A percentile compares a stretch with the other conserved stretches of the same genome.
phyloP scores from a whole-genome alignment of 768 basidiomycete species.

The Kwoniella sp. region DNA sequence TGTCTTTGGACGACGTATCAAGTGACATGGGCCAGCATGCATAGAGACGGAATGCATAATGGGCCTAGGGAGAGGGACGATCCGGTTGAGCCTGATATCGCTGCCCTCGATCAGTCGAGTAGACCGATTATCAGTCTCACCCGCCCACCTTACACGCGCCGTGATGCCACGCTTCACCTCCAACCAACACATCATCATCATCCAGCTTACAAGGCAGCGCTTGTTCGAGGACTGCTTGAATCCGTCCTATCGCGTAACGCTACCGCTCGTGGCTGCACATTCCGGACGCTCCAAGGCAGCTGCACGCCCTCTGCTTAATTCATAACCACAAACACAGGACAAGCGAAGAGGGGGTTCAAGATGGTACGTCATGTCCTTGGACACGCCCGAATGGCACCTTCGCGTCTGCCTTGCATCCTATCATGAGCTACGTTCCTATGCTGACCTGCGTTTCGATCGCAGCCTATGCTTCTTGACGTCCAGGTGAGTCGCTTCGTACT shows the following conservation, averaged over 20 bases:
- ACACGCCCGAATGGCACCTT: too few species aligned
- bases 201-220: too few species aligned
- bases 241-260: too few species aligned
- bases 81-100: background rate
- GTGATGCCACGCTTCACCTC: background rate
- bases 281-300: background rate
- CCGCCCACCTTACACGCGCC: background rate
- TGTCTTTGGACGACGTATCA: too few species aligned
- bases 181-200: too few species aligned
- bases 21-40: too few species aligned
- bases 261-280: background rate
- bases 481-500: conserved; percentile 22
- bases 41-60: too few species aligned
- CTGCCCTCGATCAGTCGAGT: background rate
- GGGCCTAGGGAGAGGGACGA: too few species aligned
- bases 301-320: background rate
- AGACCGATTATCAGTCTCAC: background rate
- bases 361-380: conserved; percentile 16
- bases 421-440: too few species aligned
- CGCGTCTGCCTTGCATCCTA: too few species aligned
- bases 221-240: too few species aligned
- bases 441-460: too few species aligned
- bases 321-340: background rate
- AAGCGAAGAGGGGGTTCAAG: conserved; percentile 1
- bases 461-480: conserved; percentile 48